Evolutionary conservation across 192 early-diverging fungal genomes (phyloP), one percentile per base, ranked within the genome.

Genomic region (Ambispora gerdemannii): DNA sequence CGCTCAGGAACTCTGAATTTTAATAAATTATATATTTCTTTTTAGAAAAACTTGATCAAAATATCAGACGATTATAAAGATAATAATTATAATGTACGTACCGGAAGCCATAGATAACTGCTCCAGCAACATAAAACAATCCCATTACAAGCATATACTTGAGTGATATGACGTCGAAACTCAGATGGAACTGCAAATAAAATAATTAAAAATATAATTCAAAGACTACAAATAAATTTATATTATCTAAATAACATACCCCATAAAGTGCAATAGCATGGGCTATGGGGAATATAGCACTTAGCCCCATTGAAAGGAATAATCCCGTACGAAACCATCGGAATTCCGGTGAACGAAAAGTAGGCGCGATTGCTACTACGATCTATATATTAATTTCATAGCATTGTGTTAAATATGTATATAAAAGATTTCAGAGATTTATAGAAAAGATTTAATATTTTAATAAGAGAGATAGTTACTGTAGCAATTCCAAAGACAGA

Each of bases 231-330:
- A 70, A 4, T 38, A 70, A 35, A 50, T 43, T 25, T 22, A 8
- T 15, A 69, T 30, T 20, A 67, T 49, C 72, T 30, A 56, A 24
- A 19, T 28, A 32, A 70, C 81, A 70, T 84, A 92, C 83, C 30
- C 92, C 92, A 76, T 90, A 92, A 43, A 86, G 63, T 50, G 77
- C 33, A 3, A 84, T 38, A 19, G 79, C 79, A 72, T 97, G 95
- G 8, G 84, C 31, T 2, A 88, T 69, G 1, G 95, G 94, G 7
- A 96, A 72, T 7, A 93, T 51, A 33, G 84, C 89, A 28, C 88
- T 85, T 36, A 92, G 73, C 20, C 94, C 95, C 75, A 98, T 76
- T 0, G 87, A 86, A 28, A 92, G 66, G 80, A 98, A 98, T 35
- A 92, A 79, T 8, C 75, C 73, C 0, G 92, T 92, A 1, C 95